Evolutionary conservation across 306 rosid genomes (phyloP), one percentile per base, ranked within the genome.

Genomic region (Albizia julibrissin): DNA sequence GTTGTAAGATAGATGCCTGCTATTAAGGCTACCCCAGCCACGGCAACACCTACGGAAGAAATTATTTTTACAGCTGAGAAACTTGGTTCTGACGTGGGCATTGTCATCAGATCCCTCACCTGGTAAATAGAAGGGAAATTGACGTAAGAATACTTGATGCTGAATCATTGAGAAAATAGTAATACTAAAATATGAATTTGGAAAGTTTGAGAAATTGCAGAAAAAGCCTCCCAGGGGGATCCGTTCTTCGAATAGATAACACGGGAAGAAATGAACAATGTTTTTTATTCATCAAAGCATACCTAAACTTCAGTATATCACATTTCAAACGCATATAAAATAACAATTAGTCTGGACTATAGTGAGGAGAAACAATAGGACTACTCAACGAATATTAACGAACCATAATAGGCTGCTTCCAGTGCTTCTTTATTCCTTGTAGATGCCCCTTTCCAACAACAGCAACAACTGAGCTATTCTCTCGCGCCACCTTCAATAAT

Each of bases 391-490:
- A 24, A 62, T 62, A 27, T 73, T 83, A 72, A 88, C 97, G 33
- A 44, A 93, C 99, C 97, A 73, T 76, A 52, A 95, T 83, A 85
- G 98, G 98, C 84, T 95, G 97, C 89, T 84, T 78, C 99, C 99
- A 95, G 19, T 95, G 85, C 86, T 91, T 93, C 85, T 86, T 89
- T 76, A 95, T 95, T 90, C 99, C 99, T 86, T 83, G 91, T 43
- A 95, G 89, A 88, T 95, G 99, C 27, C 97, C 99, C 87, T 92
- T 95, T 39, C 99, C 98, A 77, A 95, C 97, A 82, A 95, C 99
- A 13, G 99, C 99, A 56, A 95, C 99, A 61, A 95, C 97, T 39
- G 92, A 90, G 40, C 79, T 83, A 76, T 82, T 87, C 88, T 90
- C 92, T 98, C 96, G 84, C 11, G 98, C 99, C 76, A 92, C 83